These are phyloP conservation scores for Solanum commersonii DNA, from an alignment of 257 asterid species.

Conservation along the genomic window DNA sequence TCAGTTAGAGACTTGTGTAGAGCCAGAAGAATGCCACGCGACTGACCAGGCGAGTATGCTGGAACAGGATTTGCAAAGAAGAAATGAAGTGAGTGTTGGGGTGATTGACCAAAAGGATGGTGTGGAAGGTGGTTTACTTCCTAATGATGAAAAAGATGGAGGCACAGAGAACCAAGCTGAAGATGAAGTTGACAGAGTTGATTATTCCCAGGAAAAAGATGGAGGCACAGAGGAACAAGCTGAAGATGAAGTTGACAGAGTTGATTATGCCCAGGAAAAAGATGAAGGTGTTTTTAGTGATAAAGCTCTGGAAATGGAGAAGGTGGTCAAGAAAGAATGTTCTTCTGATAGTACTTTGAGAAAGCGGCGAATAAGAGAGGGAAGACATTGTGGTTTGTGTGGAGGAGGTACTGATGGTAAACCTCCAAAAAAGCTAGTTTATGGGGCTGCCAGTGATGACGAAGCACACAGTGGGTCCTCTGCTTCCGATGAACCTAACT, in stretches of 20 bases:
- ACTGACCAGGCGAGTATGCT: slow-evolving; percentile 21
- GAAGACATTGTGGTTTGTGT: slow-evolving; percentile 92
- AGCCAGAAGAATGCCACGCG: slow-evolving; percentile 24
- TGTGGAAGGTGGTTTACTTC: slow-evolving; percentile 20
- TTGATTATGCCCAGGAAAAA: slow-evolving; percentile 14
- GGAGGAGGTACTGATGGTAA: slow-evolving; percentile 92
- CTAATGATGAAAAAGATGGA: slow-evolving; percentile 15
- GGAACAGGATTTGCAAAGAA: slow-evolving; percentile 22
- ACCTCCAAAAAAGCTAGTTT: slow-evolving; percentile 66
- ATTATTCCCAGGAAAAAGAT: slow-evolving; percentile 7
- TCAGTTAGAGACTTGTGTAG: slow-evolving; percentile 19
- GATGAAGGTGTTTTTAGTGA: slow-evolving; percentile 19
- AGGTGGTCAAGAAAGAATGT: slow-evolving; percentile 14
- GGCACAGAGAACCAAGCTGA: background rate
- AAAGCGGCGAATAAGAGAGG: slow-evolving; percentile 56
- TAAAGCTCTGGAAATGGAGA: slow-evolving; percentile 31
- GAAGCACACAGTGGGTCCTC: slow-evolving; percentile 82
- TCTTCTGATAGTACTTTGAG: slow-evolving; percentile 20
- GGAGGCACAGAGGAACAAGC: background rate
- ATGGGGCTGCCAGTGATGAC: slow-evolving; percentile 70
- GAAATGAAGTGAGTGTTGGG: slow-evolving; percentile 13
- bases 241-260: slow-evolving; percentile 20
- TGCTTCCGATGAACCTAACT: slow-evolving; percentile 78
- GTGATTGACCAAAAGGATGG: slow-evolving; percentile 21
- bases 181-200: slow-evolving; percentile 20